A percentile compares a stretch with the other conserved stretches of the same genome.
These are phyloP conservation scores for Kazachstania kunashirensis DNA, from an alignment of 805 yeast species.

Conservation along the genomic window DNA sequence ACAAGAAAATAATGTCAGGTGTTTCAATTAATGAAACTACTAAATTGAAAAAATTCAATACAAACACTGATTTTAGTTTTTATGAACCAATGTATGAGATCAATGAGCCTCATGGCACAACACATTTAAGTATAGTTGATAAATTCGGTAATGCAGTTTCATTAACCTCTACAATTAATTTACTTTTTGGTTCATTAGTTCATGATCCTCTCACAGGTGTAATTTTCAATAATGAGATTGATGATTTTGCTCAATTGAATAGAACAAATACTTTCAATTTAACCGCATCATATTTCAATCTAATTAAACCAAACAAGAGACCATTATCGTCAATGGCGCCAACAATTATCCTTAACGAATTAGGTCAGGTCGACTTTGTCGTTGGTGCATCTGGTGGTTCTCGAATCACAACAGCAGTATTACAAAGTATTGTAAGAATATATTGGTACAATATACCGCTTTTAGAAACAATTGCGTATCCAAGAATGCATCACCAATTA, in stretches of 20 bases:
- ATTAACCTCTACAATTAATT: slow-evolving; percentile 81
- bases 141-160: slow-evolving; percentile 65
- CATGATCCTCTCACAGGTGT: slow-evolving; percentile 78
- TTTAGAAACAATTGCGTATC: slow-evolving; percentile 63
- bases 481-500: slow-evolving; percentile 84
- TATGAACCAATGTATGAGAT: slow-evolving; percentile 74
- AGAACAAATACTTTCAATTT: slow-evolving; percentile 68
- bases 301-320: slow-evolving; percentile 62
- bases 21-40: not conserved
- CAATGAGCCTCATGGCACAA: slow-evolving; percentile 81
- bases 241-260: slow-evolving; percentile 75
- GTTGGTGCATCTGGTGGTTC: slow-evolving; percentile 96
- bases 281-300: slow-evolving; percentile 73
- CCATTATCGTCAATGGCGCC: slow-evolving; percentile 84
- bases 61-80: slow-evolving; percentile 55
- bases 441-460: slow-evolving; percentile 50
- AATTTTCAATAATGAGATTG: slow-evolving; percentile 84
- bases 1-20: slow-evolving; percentile 41
- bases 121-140: slow-evolving; percentile 80
- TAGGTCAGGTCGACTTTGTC: slow-evolving; percentile 48
- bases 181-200: slow-evolving; percentile 72
- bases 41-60: slow-evolving; percentile 24
- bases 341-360: slow-evolving; percentile 45
- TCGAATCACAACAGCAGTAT: slow-evolving; percentile 69
- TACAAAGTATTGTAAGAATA: slow-evolving; percentile 66